phyloP scores from a whole-genome alignment of 2,329 filamentous ascomycete genomes.

The Cordyceps cateniannulata region DNA sequence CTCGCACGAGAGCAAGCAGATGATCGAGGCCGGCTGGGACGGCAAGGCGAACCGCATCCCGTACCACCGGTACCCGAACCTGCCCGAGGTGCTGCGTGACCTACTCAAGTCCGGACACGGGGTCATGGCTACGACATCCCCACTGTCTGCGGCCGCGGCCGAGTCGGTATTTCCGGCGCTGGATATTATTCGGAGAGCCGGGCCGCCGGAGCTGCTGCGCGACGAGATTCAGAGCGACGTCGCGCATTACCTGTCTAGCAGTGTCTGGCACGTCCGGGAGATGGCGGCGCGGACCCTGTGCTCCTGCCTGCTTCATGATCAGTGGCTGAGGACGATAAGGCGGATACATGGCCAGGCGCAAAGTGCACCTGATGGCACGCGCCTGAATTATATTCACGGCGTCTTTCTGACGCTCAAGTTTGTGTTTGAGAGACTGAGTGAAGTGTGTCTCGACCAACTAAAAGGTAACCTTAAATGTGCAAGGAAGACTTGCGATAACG shows the following conservation, averaged over 20 bases:
- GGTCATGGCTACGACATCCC: conserved; percentile 33
- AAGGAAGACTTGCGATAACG: neutral
- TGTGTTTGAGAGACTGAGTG: conserved; percentile 46
- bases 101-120: conserved; percentile 50
- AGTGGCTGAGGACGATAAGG: conserved; percentile 39
- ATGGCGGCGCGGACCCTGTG: conserved; percentile 70
- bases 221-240: conserved; percentile 53
- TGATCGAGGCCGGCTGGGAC: conserved; percentile 57
- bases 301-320: conserved; percentile 49
- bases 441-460: conserved; percentile 38
- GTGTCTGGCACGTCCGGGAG: conserved; percentile 74
- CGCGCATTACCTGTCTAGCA: conserved; percentile 56
- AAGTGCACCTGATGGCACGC: conserved; percentile 18
- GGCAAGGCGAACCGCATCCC: conserved; percentile 59
- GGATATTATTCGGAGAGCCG: conserved; percentile 70
- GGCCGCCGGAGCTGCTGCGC: conserved; percentile 52
- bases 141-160: conserved; percentile 34
- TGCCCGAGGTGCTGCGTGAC: conserved; percentile 57
- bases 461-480: conserved; percentile 31
- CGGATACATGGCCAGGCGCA: conserved; percentile 27
- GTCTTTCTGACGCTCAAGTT: conserved; percentile 50
- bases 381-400: conserved; percentile 53
- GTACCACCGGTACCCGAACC: conserved; percentile 60
- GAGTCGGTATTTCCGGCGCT: conserved; percentile 77
- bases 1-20: conserved; percentile 62